Evolutionary conservation across 2,329 filamentous ascomycete species (phyloP), one percentile per base, ranked within the genome.

Genomic region (Fusarium burgessii): DNA sequence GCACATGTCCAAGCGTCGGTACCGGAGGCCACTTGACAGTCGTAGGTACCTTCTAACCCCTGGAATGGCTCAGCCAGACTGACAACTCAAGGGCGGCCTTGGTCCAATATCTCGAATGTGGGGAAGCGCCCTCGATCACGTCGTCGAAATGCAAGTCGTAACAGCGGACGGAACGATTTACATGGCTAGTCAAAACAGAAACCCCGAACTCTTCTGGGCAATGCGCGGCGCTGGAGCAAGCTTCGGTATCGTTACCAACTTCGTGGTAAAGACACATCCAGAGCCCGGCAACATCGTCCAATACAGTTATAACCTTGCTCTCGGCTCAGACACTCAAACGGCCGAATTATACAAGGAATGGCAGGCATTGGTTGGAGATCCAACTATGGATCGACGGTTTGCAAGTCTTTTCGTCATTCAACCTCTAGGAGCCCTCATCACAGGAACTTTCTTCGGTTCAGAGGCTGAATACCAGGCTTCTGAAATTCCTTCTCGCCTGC

Each of bases 361-460:
- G 90, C 89, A 91, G 67, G 80, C 81, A 2, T 80, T 91, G 15
- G 80, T 89, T 40, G 78, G 83, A 2, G 85, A 90, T 61, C 85
- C 87, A 5, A 76, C 81, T 2, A 81, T 92, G 7, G 87, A 89
- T 68, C 84, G 87, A 42, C 86, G 88, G 20, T 90, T 91, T 71
- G 84, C 87, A 5, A 86, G 84, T 8, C 82, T 89, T 56, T 86
- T 91, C 57, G 82, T 88, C 36, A 80, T 89, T 46, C 82, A 87
- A 36, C 84, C 86, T 25, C 77, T 86, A 0, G 88, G 88, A 2
- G 84, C 84, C 58, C 75, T 89, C 62, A 86, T 91, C 69, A 87
- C 86, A 0, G 89, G 87, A 4, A 89, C 86, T 0, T 92, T 88
- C 72, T 91, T 89, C 73, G 90, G 90, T 13, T 86, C 86, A 0